Percentiles rank a stretch among this genome's conserved stretches.
These are phyloP conservation scores for Teratosphaeria destructans DNA, from an alignment of 2,329 filamentous ascomycete genomes.

Conservation along the genomic window DNA sequence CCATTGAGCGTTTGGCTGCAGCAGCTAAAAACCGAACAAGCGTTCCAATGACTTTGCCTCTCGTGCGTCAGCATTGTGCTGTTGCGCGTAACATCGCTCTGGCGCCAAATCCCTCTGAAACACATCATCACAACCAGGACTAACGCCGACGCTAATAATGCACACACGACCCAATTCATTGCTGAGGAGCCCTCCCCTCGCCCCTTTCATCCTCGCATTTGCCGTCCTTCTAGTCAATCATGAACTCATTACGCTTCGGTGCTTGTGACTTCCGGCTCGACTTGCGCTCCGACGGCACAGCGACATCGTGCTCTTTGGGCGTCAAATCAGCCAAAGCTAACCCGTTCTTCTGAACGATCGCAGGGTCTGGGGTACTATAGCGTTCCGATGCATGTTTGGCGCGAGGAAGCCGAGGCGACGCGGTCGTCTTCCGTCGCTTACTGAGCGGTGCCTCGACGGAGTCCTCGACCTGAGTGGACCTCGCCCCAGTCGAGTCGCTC, in stretches of 20 bases:
- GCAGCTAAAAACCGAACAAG: not conserved
- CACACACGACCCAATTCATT: not conserved
- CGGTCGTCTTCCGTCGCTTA: not conserved
- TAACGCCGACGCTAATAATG: not conserved
- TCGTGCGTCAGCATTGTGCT: not conserved
- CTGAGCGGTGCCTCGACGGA: not conserved
- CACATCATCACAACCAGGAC: not conserved
- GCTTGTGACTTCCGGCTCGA: not conserved
- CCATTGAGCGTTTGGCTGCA: not conserved
- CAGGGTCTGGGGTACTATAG: not conserved
- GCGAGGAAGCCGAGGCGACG: not conserved
- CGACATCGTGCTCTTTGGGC: not conserved
- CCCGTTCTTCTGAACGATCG: not conserved
- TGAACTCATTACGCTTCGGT: not conserved
- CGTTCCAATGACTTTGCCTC: too few species aligned
- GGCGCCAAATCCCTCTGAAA: not conserved
- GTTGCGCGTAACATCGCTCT: not conserved
- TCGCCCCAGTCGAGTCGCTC: not conserved
- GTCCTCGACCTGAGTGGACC: not conserved
- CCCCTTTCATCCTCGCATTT: not conserved
- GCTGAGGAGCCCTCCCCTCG: not conserved
- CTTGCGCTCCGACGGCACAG: not conserved
- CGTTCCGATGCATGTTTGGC: not conserved
- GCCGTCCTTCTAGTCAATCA: constrained; percentile 3
- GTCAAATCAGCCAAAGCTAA: not conserved